Evolutionary conservation across 1,284 basidiomycete species (phyloP).

Genomic region (Cutaneotrichosporon sp.): DNA sequence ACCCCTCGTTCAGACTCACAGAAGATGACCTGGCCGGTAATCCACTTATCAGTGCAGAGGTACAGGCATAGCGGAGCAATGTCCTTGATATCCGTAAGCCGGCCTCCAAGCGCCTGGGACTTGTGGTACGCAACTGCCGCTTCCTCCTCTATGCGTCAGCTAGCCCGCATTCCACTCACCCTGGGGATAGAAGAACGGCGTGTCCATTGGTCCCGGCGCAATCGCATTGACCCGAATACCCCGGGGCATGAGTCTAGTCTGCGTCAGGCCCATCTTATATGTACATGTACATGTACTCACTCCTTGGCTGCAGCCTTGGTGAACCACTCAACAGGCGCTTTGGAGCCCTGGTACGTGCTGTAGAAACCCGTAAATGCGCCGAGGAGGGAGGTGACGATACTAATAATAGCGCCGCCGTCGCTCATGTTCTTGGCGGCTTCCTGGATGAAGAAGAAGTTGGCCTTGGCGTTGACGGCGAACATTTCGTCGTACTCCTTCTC

Average conservation of each 20-base stretch:
- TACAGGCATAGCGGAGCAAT: constrained; percentile 25
- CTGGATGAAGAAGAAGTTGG: constrained; percentile 36
- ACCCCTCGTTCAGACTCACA: constrained; percentile 15
- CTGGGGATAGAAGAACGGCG: constrained; percentile 29
- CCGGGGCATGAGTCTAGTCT: constrained; percentile 20
- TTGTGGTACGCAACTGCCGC: constrained; percentile 28
- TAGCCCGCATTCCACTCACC: not conserved
- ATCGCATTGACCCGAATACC: constrained; percentile 27
- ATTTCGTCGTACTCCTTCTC: constrained; percentile 33
- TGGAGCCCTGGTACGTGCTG: constrained; percentile 34
- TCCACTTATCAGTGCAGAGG: constrained; percentile 26
- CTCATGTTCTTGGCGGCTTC: constrained; percentile 23
- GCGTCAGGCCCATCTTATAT: not conserved
- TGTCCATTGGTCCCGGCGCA: constrained; percentile 29
- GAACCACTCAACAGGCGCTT: constrained; percentile 35
- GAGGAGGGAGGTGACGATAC: constrained; percentile 28
- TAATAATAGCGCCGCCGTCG: constrained; percentile 31
- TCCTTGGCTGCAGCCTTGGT: constrained; percentile 32
- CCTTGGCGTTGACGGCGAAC: constrained; percentile 32
- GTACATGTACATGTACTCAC: constrained; percentile 11
- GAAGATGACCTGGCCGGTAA: constrained; percentile 27
- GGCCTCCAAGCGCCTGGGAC: constrained; percentile 18
- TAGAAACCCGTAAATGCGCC: constrained; percentile 30
- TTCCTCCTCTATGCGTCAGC: constrained; percentile 8
- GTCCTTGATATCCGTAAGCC: constrained; percentile 27